Evolutionary conservation across 441 rosid genomes (phyloP).

Genomic region (Erysimum cheiri): DNA sequence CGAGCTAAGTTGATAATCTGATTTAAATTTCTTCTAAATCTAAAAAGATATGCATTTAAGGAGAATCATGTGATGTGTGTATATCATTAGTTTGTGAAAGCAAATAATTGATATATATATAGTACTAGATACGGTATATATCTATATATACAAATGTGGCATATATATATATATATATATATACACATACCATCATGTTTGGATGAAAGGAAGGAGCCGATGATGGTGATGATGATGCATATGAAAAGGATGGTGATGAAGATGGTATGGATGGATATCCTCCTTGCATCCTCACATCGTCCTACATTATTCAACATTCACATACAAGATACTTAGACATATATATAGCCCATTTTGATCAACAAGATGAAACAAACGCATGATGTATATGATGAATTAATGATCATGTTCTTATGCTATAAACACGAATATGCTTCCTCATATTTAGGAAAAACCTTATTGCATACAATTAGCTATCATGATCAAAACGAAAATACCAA

Average conservation of each 20-base stretch:
- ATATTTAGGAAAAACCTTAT: background rate
- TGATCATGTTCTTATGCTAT: conserved; percentile 1
- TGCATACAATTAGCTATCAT: background rate
- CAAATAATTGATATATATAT: conserved; percentile 4
- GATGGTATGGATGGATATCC: conserved; percentile 60
- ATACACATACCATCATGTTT: conserved; percentile 56
- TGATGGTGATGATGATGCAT: conserved; percentile 57
- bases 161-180: background rate
- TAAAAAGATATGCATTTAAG: conserved; percentile 29
- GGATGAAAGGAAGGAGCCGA: conserved; percentile 65
- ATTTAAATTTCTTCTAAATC: conserved; percentile 34
- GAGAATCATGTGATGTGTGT: conserved; percentile 1
- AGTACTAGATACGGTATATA: conserved; percentile 12
- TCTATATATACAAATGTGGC: background rate
- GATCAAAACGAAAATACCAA: background rate
- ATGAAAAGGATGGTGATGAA: conserved; percentile 63
- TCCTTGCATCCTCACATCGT: conserved; percentile 67
- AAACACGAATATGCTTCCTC: background rate
- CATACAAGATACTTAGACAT: background rate
- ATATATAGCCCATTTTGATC: background rate
- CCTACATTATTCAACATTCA: conserved; percentile 59
- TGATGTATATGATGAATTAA: background rate
- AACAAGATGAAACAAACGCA: conserved; percentile 7
- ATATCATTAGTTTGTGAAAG: conserved; percentile 24
- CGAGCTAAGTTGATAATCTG: conserved; percentile 6